A percentile compares a stretch with the other conserved stretches of the same genome.
phyloP scores from a whole-genome alignment of 1,284 basidiomycete species.

The Inonotus hispidus region DNA sequence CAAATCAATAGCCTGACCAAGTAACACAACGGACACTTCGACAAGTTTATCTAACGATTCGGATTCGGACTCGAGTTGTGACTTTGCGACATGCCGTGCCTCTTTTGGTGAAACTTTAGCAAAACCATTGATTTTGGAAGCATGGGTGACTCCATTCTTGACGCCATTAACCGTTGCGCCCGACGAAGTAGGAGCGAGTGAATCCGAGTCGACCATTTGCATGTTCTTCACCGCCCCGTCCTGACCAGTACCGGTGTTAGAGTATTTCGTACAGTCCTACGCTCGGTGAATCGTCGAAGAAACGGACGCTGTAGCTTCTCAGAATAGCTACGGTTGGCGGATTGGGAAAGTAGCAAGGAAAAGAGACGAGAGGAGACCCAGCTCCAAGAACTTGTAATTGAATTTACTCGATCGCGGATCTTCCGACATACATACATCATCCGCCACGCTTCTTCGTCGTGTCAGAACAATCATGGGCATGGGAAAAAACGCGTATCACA shows the following conservation, averaged over 20 bases:
- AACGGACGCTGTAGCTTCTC: no score
- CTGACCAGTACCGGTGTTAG: no score
- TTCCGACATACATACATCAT: not conserved
- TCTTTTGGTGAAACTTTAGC: no score
- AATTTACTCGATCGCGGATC: not conserved
- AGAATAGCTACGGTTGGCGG: no score
- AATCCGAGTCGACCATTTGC: not conserved
- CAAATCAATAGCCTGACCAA: constrained; percentile 67
- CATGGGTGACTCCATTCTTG: no score
- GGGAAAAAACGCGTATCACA: not conserved
- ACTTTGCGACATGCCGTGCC: no score
- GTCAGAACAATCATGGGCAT: no score
- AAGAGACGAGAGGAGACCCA: no score
- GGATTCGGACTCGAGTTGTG: not conserved
- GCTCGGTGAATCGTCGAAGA: no score
- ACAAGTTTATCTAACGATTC: constrained; percentile 44
- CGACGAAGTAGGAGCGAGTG: not conserved
- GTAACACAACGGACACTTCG: constrained; percentile 56
- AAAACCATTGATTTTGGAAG: no score
- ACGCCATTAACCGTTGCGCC: not conserved
- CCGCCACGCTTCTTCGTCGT: not conserved
- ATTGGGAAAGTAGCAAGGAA: no score
- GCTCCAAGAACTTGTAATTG: not conserved
- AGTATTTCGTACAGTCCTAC: no score
- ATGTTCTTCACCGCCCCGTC: not conserved